Evolutionary conservation across 805 yeast species (phyloP), one percentile per base, ranked within the genome.

Genomic region (Nakazawaea wyomingensis): DNA sequence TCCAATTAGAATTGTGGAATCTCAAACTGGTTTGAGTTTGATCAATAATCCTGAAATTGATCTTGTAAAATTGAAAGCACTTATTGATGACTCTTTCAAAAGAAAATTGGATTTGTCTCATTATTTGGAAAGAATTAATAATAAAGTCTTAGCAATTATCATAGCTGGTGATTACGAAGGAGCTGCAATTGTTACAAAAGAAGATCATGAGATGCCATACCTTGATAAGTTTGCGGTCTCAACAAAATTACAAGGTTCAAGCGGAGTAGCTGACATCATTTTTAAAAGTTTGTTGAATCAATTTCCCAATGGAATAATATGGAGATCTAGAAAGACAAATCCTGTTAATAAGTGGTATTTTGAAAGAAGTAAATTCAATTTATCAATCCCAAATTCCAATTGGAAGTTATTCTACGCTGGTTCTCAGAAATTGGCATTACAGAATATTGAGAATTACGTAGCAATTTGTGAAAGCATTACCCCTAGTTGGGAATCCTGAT

Each of bases 291-390:
- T 93, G 69, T 65, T 78, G 8, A 68, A 69, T 32, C 76, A 76
- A 39, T 90, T 81, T 56, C 85, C 87, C 0, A 63, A 72, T 13
- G 93, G 88, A 56, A 60, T 89, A 10, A 65, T 93, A 2, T 93
- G 99, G 99, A 75, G 99, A 54, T 91, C 98, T 1, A 68, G 96
- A 36, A 74, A 74, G 45, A 75, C 66, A 43, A 93, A 93, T 60
- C 96, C 96, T 0, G 96, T 93, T 6, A 93, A 93, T 66, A 89
- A 89, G 56, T 93, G 99, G 99, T 91, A 91, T 58, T 93, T 91
- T 61, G 97, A 93, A 56, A 70, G 99, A 49, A 82, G 96, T 32
- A 65, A 71, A 14, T 96, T 96, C 1, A 80, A 82, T 21, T 56
- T 80, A 22, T 69, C 72, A 39, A 55, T 82, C 2, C 57, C 60